Percentiles rank a stretch among this genome's conserved stretches.
These are phyloP conservation scores for Tuber microsphaerosporum DNA, from an alignment of 495 filamentous ascomycete genomes.

Conservation along the genomic window DNA sequence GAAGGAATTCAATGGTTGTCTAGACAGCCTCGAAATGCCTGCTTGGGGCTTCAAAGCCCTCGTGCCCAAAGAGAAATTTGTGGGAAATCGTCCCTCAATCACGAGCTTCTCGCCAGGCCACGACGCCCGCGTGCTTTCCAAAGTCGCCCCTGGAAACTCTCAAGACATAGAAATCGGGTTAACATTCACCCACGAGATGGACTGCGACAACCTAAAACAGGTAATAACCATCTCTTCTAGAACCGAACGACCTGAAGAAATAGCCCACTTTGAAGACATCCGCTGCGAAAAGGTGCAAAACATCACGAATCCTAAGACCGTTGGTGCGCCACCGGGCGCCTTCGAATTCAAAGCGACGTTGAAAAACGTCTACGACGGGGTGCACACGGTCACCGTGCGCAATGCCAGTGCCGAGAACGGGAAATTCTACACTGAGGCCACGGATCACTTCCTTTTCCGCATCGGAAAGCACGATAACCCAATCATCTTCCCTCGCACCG, in stretches of 20 bases:
- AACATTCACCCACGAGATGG: slow-evolving; percentile 58
- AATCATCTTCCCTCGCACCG: slow-evolving; percentile 52
- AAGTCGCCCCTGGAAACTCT: slow-evolving; percentile 44
- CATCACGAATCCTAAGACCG: not conserved
- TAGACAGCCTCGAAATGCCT: slow-evolving; percentile 49
- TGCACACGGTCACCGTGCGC: slow-evolving; percentile 57
- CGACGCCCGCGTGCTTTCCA: slow-evolving; percentile 54
- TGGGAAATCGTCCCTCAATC: slow-evolving; percentile 56
- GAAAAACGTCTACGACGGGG: slow-evolving; percentile 55
- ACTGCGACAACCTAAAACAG: slow-evolving; percentile 52
- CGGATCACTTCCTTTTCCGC: slow-evolving; percentile 52
- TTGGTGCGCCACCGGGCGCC: slow-evolving; percentile 44
- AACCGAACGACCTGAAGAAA: slow-evolving; percentile 41
- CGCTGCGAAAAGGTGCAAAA: not conserved
- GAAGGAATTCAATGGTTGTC: slow-evolving; percentile 52
- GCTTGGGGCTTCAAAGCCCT: slow-evolving; percentile 60
- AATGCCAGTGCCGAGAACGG: slow-evolving; percentile 47
- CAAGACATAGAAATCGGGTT: slow-evolving; percentile 51
- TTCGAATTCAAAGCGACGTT: slow-evolving; percentile 55
- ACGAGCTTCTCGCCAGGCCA: slow-evolving; percentile 61
- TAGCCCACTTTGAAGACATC: not conserved
- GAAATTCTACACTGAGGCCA: slow-evolving; percentile 46
- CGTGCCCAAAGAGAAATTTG: slow-evolving; percentile 51
- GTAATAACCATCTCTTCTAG: slow-evolving; percentile 52
- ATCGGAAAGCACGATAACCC: slow-evolving; percentile 50